Conservation (phyloP, 177 flowering plant genomes). For the Vitis hybrid region DNA sequence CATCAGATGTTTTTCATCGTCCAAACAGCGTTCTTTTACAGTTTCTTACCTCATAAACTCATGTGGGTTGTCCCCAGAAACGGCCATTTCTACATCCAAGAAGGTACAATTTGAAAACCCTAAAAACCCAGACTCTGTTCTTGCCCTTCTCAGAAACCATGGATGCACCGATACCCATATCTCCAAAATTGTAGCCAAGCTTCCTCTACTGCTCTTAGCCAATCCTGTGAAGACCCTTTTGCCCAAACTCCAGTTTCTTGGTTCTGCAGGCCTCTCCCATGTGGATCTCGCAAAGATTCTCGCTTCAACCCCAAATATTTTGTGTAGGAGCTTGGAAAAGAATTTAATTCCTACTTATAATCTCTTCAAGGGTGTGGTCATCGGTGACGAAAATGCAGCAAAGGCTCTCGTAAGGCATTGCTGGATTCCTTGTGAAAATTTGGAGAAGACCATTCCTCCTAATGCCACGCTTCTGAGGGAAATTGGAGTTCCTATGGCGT, state of each 20-base stretch:
- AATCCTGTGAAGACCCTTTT: slow-evolving; percentile 6
- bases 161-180: neutral
- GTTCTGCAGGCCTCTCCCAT: neutral
- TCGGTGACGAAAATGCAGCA: neutral
- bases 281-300: neutral
- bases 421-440: neutral
- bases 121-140: neutral
- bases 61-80: slow-evolving; percentile 1
- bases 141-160: neutral
- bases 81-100: neutral
- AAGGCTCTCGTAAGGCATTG: neutral
- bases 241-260: slow-evolving; percentile 5
- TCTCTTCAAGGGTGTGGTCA: neutral
- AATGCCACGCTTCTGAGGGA: slow-evolving; percentile 2
- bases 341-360: slow-evolving; percentile 1
- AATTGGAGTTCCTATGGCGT: slow-evolving; percentile 4
- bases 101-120: slow-evolving; percentile 1
- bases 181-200: neutral
- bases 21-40: too few species aligned
- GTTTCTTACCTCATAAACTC: neutral
- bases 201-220: neutral
- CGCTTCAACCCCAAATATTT: neutral
- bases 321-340: neutral
- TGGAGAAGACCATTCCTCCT: neutral
- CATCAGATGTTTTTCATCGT: too few species aligned